Evolutionary conservation across 345 rosid species (phyloP).

Genomic region (Murraya paniculata): DNA sequence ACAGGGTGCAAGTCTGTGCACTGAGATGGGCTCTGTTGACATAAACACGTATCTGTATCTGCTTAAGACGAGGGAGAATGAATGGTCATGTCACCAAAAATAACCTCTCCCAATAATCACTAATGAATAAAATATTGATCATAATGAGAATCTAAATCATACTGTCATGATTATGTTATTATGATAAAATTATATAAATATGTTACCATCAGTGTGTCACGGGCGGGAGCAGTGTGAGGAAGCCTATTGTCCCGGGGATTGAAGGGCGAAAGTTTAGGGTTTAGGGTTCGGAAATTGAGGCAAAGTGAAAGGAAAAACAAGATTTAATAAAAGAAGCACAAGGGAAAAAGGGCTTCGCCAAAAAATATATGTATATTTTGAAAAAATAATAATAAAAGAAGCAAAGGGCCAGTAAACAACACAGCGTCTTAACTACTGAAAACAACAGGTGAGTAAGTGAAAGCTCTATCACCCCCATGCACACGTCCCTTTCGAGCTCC

Average conservation of each 20-base stretch:
- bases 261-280: constrained; percentile 21
- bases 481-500: constrained; percentile 49
- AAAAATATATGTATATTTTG: no score
- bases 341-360: not conserved
- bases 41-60: constrained; percentile 24
- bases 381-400: no score
- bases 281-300: constrained; percentile 50
- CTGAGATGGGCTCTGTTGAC: constrained; percentile 29
- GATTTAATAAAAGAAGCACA: not conserved
- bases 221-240: constrained; percentile 11
- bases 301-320: not conserved
- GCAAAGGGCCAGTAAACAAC: constrained; percentile 12
- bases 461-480: constrained; percentile 48
- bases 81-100: constrained; percentile 47
- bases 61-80: constrained; percentile 39
- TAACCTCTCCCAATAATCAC: constrained; percentile 13
- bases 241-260: constrained; percentile 35
- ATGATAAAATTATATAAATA: constrained; percentile 21
- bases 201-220: constrained; percentile 6
- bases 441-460: constrained; percentile 45
- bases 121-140: not conserved
- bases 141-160: not conserved
- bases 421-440: constrained; percentile 39
- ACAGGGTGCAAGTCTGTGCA: constrained; percentile 22
- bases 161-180: constrained; percentile 32